Evolutionary conservation across 306 rosid genomes (phyloP), one percentile per base, ranked within the genome.

Genomic region (Fagus crenata): DNA sequence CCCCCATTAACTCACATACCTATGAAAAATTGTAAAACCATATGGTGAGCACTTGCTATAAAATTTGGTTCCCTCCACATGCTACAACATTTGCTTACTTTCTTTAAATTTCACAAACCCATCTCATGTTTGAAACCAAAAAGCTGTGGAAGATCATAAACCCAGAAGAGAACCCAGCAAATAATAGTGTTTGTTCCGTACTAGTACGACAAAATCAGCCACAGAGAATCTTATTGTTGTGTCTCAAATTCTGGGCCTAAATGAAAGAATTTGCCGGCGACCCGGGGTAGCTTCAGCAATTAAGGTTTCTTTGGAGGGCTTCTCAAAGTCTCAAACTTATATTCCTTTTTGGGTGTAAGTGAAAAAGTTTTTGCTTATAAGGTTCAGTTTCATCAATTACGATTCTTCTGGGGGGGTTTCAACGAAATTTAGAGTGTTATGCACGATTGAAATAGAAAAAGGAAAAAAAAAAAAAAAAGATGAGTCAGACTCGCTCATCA

Each of bases 401-500:
- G 53, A 36, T 31, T 53, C 77, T 59, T 60, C 61, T 9, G 39
- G 64, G 13, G 13, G 28, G 28, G 28, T 22, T 22, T 22, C 28
- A 22, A 22, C 28, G 28, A 22, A 22, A 22, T 22, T 22, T 22
- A 22, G 28, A 22, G 28, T 22, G 28, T 22, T 22, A 22, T 22
- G 28, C 28, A 22, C 28, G 28, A 22, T 22, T 22, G 28, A 22
- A 22, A 22, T 22, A 22, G 28, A 22, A 22, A 22, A 22, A 22
- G 18, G 33, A 22, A 28, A 28, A 11, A 2, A 5, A 60, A 58
- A 33, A 37, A 53, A 80, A 65, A 68, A 82, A 80, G 80, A 84
- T 75, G 83, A 85, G 9, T 73, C 85, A 43, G 3, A 69, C 76
- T 73, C 81, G 82, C 55, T 40, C 28, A 22, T 22, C 56, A 63